Evolutionary conservation across 306 rosid genomes (phyloP), one percentile per base, ranked within the genome.

Genomic region (Trichosanthes cucumerina): DNA sequence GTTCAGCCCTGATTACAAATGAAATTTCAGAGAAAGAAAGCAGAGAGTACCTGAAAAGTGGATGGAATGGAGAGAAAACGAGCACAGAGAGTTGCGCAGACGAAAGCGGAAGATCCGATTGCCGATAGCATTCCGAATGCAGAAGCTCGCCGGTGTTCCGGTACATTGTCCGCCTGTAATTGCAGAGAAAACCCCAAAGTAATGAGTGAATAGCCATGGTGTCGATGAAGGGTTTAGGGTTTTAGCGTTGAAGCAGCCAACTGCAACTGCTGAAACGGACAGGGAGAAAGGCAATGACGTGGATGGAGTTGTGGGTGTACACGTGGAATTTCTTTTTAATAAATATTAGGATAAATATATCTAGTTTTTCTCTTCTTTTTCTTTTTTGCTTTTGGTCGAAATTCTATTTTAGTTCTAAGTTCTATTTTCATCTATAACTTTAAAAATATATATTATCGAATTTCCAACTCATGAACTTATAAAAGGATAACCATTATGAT

Each of bases 81-180:
- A 63, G 97, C 81, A 18, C 96, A 86, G 9, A 94, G 60, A 59
- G 93, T 94, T 63, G 91, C 98, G 41, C 92, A 90, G 23, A 94
- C 98, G 76, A 82, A 94, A 0, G 93, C 92, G 0, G 90, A 86
- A 5, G 98, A 92, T 5, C 87, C 86, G 54, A 90, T 87, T 6
- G 97, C 98, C 0, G 96, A 90, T 5, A 94, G 73, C 34, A 94
- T 78, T 44, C 97, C 97, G 64, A 94, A 94, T 0, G 91, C 86
- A 8, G 90, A 78, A 19, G 95, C 90, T 79, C 98, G 85, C 38
- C 80, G 82, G 36, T 85, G 82, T 80, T 89, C 92, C 26, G 94
- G 88, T 21, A 94, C 93, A 81, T 86, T 89, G 84, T 94, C 98
- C n/a, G 98, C 97, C 98, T 93, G 90, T 54, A 49, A 81, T 57